Evolutionary conservation across 2,329 filamentous ascomycete species (phyloP).

Genomic region (Scytalidium sp.): DNA sequence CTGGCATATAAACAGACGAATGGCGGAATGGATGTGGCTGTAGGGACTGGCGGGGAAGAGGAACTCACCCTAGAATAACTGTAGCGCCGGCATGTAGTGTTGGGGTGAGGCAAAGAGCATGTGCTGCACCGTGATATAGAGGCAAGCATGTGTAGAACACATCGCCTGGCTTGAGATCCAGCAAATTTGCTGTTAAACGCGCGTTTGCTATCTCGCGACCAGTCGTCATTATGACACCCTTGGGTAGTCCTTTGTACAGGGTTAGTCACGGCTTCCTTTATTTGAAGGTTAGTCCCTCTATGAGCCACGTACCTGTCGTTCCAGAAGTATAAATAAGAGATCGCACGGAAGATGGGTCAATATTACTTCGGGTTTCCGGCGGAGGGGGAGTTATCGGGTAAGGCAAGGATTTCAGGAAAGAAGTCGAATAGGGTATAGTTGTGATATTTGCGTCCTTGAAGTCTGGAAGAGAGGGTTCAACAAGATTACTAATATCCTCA

Average conservation of each 20-base stretch:
- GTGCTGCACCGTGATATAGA: slow-evolving; percentile 1
- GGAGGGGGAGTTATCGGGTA: neutral
- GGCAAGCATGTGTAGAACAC: slow-evolving; percentile 1
- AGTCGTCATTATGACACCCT: neutral
- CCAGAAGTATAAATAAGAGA: neutral
- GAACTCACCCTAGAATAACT: neutral
- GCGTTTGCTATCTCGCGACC: neutral
- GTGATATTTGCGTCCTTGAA: neutral
- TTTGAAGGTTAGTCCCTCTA: too few species aligned
- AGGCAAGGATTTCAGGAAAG: neutral
- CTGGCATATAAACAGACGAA: too few species aligned
- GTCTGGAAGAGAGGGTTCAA: neutral
- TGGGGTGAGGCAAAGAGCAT: neutral
- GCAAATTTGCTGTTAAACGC: neutral
- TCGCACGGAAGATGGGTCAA: neutral
- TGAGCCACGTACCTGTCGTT: neutral
- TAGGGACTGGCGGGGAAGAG: too few species aligned
- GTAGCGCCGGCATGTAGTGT: neutral
- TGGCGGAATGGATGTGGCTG: too few species aligned
- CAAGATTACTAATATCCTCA: neutral
- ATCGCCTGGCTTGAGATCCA: neutral
- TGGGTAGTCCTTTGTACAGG: neutral
- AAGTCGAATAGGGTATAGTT: neutral
- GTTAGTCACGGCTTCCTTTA: too few species aligned
- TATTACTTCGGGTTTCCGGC: neutral